Evolutionary conservation across 2,329 filamentous ascomycete genomes (phyloP).

Genomic region (Pyrenochaeta sp.): DNA sequence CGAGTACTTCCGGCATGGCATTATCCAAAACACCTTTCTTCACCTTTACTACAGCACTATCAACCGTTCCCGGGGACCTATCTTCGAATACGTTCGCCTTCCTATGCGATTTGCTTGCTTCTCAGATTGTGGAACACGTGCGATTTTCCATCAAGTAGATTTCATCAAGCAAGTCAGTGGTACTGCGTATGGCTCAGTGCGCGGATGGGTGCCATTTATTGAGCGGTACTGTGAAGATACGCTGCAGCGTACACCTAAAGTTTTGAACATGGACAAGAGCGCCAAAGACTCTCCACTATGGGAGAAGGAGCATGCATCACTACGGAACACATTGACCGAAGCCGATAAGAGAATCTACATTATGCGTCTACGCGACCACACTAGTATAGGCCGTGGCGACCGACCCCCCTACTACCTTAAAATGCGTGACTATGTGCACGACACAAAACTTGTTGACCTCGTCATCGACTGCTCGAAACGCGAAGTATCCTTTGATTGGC

Average conservation of each 20-base stretch:
- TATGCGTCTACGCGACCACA: conserved; percentile 9
- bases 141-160: conserved; percentile 15
- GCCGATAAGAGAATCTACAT: conserved; percentile 14
- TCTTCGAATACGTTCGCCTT: conserved; percentile 19
- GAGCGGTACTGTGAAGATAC: conserved; percentile 23
- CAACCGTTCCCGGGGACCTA: conserved; percentile 15
- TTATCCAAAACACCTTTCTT: conserved; percentile 19
- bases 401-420: conserved; percentile 16
- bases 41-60: conserved; percentile 28
- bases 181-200: conserved; percentile 13
- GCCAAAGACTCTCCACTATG: conserved; percentile 13
- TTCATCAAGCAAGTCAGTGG: not conserved
- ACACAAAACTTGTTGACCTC: not conserved
- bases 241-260: conserved; percentile 8
- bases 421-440: not conserved
- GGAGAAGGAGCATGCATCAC: conserved; percentile 15
- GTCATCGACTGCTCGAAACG: not conserved
- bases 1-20: conserved; percentile 21
- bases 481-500: not conserved
- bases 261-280: conserved; percentile 13
- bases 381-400: conserved; percentile 26
- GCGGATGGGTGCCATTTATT: conserved; percentile 30
- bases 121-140: conserved; percentile 10
- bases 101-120: conserved; percentile 23
- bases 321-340: conserved; percentile 13